These are phyloP conservation scores for Ophiostoma sp. DNA, from an alignment of 2,329 filamentous ascomycete genomes.

Conservation along the genomic window DNA sequence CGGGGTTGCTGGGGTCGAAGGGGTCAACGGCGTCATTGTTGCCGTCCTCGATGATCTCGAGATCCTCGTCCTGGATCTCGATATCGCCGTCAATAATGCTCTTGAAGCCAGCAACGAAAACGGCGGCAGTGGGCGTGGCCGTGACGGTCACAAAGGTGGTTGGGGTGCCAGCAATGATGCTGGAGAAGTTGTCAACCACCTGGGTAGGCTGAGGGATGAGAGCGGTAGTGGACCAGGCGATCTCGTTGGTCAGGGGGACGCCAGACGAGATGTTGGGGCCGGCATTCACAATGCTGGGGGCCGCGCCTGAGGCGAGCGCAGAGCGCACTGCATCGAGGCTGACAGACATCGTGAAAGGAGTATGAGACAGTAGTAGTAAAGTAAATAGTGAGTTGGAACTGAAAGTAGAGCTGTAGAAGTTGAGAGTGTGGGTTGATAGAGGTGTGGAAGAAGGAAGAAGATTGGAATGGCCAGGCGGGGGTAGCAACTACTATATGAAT, in stretches of 20 bases:
- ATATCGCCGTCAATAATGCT: neutral
- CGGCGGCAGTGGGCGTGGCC: neutral
- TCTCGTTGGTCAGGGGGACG: neutral
- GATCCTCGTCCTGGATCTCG: neutral
- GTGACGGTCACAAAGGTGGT: neutral
- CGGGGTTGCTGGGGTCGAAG: neutral
- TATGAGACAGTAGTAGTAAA: too few species aligned
- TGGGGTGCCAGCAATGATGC: neutral
- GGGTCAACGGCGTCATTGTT: neutral
- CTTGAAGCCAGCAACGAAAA: neutral
- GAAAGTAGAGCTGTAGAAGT: too few species aligned
- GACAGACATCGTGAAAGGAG: too few species aligned
- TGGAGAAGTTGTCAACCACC: too few species aligned
- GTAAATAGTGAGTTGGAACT: too few species aligned
- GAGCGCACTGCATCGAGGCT: too few species aligned
- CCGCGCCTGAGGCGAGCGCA: too few species aligned
- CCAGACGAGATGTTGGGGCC: neutral
- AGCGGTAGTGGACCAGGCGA: neutral
- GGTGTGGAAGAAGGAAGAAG: too few species aligned
- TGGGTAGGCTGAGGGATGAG: neutral
- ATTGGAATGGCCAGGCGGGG: too few species aligned
- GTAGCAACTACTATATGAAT: too few species aligned
- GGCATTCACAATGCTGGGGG: neutral
- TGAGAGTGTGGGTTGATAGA: too few species aligned
- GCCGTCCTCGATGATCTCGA: neutral